Conservation (phyloP, 108 stramenopile genomes). For the Asterionellopsis glacialis region DNA sequence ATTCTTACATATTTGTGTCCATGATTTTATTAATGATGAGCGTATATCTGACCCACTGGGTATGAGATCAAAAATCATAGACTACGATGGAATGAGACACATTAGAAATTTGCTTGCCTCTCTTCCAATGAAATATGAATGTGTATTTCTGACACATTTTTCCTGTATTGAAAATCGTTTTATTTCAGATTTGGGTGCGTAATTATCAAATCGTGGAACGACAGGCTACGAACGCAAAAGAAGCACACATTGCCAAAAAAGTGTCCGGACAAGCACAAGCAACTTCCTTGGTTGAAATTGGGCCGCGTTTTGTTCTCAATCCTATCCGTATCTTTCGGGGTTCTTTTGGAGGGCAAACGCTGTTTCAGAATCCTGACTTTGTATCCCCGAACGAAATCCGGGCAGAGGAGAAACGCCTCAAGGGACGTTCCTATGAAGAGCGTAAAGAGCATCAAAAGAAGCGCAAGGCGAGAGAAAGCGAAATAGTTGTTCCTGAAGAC, state of each 20-base stretch:
- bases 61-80: constrained; percentile 67
- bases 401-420: constrained; percentile 59
- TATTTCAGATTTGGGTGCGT: constrained; percentile 92
- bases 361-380: constrained; percentile 89
- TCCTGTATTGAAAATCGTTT: constrained; percentile 10
- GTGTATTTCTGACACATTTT: background rate
- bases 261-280: constrained; percentile 58
- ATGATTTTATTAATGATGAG: constrained; percentile 90
- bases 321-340: constrained; percentile 97
- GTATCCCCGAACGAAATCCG: constrained; percentile 92
- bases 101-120: background rate
- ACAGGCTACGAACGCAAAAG: constrained; percentile 70
- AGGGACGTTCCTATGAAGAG: constrained; percentile 71
- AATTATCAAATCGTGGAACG: constrained; percentile 97
- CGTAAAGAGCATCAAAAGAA: constrained; percentile 77
- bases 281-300: constrained; percentile 96
- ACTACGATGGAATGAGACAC: constrained; percentile 92
- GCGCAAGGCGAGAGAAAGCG: constrained; percentile 72
- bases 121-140: background rate
- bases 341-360: constrained; percentile 96
- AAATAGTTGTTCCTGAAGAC: constrained; percentile 73
- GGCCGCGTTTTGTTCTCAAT: constrained; percentile 96
- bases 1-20: constrained; percentile 28
- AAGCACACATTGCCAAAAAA: constrained; percentile 76
- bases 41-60: constrained; percentile 84